Evolutionary conservation across 2,329 filamentous ascomycete genomes (phyloP).

Genomic region (Westerdykella aurantiaca): DNA sequence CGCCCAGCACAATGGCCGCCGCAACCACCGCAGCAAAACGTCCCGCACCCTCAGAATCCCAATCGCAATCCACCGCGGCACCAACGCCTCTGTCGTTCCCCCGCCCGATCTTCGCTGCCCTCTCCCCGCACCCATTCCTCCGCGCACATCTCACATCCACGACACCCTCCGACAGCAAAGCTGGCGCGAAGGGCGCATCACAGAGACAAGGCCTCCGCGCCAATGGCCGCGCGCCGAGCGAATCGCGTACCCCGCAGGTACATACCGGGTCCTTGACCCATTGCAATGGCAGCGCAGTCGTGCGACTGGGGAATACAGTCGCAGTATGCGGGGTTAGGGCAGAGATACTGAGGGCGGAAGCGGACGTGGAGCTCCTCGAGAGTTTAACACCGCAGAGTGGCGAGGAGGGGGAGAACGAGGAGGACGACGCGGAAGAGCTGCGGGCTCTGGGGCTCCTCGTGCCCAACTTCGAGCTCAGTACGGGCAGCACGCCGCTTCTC

Average conservation of each 20-base stretch:
- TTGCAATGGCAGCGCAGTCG: constrained; percentile 81
- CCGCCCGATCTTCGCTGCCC: constrained; percentile 74
- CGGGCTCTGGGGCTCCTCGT: constrained; percentile 66
- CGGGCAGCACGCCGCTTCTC: constrained; percentile 80
- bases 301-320: constrained; percentile 82
- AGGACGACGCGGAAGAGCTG: constrained; percentile 33
- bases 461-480: constrained; percentile 88
- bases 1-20: constrained; percentile 16
- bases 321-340: constrained; percentile 90
- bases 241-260: constrained; percentile 66
- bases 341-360: constrained; percentile 70
- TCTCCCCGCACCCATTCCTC: constrained; percentile 83
- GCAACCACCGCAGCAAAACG: constrained; percentile 7
- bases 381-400: constrained; percentile 11
- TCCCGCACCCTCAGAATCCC: neutral
- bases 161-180: constrained; percentile 37
- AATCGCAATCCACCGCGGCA: neutral
- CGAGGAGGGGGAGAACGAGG: constrained; percentile 8
- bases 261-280: constrained; percentile 83
- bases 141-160: constrained; percentile 73
- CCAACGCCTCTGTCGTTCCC: constrained; percentile 46
- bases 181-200: neutral
- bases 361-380: constrained; percentile 62
- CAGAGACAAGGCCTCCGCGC: constrained; percentile 58
- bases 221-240: constrained; percentile 68